Evolutionary conservation across 805 yeast species (phyloP).

Genomic region (Saccharomyces eubayanus): DNA sequence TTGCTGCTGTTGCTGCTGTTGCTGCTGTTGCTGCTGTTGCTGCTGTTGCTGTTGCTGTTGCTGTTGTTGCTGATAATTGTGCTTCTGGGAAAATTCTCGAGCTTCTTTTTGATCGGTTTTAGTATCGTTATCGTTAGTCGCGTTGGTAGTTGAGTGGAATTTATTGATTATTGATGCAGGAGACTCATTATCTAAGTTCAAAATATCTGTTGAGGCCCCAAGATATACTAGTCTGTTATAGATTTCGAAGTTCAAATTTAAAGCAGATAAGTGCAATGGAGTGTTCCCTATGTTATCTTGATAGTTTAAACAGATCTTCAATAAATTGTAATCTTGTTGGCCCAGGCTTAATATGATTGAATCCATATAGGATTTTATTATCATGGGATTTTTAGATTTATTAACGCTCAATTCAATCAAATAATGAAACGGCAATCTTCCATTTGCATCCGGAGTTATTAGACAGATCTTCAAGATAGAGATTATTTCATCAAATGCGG

Average conservation of each 20-base stretch:
- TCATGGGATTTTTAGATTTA: constrained; percentile 40
- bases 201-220: constrained; percentile 27
- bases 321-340: constrained; percentile 35
- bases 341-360: constrained; percentile 38
- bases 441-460: constrained; percentile 62
- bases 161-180: constrained; percentile 25
- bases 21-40: constrained; percentile 1
- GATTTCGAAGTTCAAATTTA: constrained; percentile 27
- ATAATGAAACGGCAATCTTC: constrained; percentile 68
- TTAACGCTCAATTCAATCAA: constrained; percentile 46
- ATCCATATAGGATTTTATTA: constrained; percentile 48
- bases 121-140: background rate
- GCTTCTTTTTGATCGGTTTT: background rate
- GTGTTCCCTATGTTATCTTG: constrained; percentile 82
- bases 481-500: constrained; percentile 49
- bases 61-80: constrained; percentile 1
- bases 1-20: constrained; percentile 2
- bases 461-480: constrained; percentile 57
- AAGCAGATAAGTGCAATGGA: constrained; percentile 66
- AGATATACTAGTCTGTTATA: constrained; percentile 26
- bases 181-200: constrained; percentile 26
- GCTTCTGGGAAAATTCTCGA: background rate
- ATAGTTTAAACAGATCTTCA: constrained; percentile 57
- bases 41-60: constrained; percentile 2
- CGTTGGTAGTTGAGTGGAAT: constrained; percentile 22